Conservation (phyloP, 2,329 filamentous ascomycete species). For the Chaetothyriales sp. region DNA sequence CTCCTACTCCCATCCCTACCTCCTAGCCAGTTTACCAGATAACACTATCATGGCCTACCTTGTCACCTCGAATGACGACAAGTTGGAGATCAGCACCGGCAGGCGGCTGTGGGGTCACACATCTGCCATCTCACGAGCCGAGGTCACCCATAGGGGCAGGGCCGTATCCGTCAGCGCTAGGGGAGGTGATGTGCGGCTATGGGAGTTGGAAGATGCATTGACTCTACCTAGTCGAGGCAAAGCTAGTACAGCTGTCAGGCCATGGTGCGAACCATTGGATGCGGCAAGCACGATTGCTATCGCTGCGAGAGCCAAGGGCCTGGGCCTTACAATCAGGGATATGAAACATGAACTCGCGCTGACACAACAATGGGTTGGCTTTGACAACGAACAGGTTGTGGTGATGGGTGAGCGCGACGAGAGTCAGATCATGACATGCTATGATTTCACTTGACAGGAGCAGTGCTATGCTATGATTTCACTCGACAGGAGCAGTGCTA, state of each 20-base stretch:
- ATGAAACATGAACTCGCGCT: constrained; percentile 28
- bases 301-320: constrained; percentile 18
- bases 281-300: constrained; percentile 12
- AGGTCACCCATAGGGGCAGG: constrained; percentile 72
- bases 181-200: constrained; percentile 70
- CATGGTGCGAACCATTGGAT: constrained; percentile 17
- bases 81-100: constrained; percentile 56
- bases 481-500: constrained; percentile 46
- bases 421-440: constrained; percentile 62
- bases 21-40: constrained; percentile 69
- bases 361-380: constrained; percentile 58
- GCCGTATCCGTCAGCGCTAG: constrained; percentile 74
- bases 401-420: constrained; percentile 60
- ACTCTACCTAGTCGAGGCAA: constrained; percentile 25
- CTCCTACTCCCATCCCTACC: constrained; percentile 69
- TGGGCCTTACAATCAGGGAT: constrained; percentile 25
- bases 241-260: constrained; percentile 41
- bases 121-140: constrained; percentile 71
- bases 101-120: constrained; percentile 83
- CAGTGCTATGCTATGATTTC: constrained; percentile 85
- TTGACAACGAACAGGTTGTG: constrained; percentile 86
- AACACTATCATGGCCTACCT: constrained; percentile 77
- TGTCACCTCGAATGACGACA: constrained; percentile 56
- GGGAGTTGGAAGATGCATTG: constrained; percentile 62
- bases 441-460: constrained; percentile 63